Evolutionary conservation across 768 basidiomycete species (phyloP), one percentile per base, ranked within the genome.

Genomic region (Dacryopinax spathularia): DNA sequence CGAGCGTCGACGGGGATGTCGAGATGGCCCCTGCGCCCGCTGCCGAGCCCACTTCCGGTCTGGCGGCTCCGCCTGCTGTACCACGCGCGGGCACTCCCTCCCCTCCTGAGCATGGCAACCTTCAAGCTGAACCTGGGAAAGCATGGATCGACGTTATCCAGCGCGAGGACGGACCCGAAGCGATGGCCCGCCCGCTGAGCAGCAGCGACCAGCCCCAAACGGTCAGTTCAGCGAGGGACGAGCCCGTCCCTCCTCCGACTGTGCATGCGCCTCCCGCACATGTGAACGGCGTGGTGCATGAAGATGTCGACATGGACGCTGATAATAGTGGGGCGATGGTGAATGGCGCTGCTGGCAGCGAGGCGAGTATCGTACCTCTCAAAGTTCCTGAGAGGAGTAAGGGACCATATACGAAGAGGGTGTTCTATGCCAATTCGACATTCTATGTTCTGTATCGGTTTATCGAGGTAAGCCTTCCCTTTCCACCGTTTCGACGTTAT

Each of bases 381-480:
- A 66, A 7, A 34, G 64, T 18, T 33, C 64, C 59, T 22, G 65
- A 33, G 22, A 64, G 64, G n/a, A 59, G 44, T 2, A 68, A 68
- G 59, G 27, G 67, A 1, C 64, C 60, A 15, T 65, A 72, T 33
- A 70, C 66, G 41, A 73, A 72, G 48, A 56, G 48, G 29, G 48
- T 56, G 48, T 90, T 97, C 74, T 98, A 95, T 75, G 83, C 83
- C 64, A 96, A 97, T 75, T 91, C 90, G 56, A 88, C 91, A 22
- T 90, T 92, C 72, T 99, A 98, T 76, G 89, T 89, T 6, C 73
- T 97, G 61, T 72, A 98, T 67, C 86, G 96, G 60, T 77, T 95
- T 61, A 72, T 98, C 60, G 92, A 99, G 86, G 95, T 92, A 64
- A 59, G 85, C 84, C 70, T 16, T 16, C 33, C 18, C 65, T 61